Conservation (phyloP, 371 early-diverging fungal species). For the Apophysomyces variabilis region DNA sequence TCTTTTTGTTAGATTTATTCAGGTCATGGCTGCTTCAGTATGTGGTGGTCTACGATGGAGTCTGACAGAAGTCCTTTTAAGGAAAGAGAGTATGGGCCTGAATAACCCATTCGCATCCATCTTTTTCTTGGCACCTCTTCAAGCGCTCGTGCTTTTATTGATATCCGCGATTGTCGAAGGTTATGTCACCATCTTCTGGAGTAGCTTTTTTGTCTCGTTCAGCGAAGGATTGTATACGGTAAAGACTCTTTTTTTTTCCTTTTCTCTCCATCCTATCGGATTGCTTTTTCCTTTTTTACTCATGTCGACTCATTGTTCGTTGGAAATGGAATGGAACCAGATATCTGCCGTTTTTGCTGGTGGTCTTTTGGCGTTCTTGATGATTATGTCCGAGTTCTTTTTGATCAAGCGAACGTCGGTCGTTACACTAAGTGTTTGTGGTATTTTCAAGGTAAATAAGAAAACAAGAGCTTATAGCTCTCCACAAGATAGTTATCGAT, state of each 20-base stretch:
- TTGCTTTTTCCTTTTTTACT: no score
- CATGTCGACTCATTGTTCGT: no score
- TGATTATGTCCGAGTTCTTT: conserved; percentile 89
- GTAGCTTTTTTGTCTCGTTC: conserved; percentile 52
- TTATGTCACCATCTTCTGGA: conserved; percentile 56
- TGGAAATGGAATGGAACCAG: conserved; percentile 9
- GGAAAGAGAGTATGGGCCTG: conserved; percentile 73
- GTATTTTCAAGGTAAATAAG: conserved; percentile 77
- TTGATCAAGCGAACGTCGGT: conserved; percentile 88
- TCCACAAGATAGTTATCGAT: not conserved
- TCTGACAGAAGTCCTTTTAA: conserved; percentile 85
- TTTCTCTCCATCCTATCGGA: no score
- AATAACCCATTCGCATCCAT: conserved; percentile 86
- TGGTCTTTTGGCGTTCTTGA: conserved; percentile 84
- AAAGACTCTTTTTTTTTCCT: conserved; percentile 6
- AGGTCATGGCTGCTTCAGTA: conserved; percentile 81
- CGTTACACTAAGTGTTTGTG: conserved; percentile 89
- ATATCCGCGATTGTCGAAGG: conserved; percentile 71
- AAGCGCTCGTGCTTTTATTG: conserved; percentile 66
- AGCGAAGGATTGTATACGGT: conserved; percentile 46
- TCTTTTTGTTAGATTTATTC: conserved; percentile 31
- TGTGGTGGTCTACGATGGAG: conserved; percentile 88
- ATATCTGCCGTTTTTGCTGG: conserved; percentile 57
- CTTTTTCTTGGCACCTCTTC: conserved; percentile 75
- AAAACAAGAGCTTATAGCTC: not conserved